phyloP scores from a whole-genome alignment of 768 basidiomycete genomes.

The Boletales sp. region DNA sequence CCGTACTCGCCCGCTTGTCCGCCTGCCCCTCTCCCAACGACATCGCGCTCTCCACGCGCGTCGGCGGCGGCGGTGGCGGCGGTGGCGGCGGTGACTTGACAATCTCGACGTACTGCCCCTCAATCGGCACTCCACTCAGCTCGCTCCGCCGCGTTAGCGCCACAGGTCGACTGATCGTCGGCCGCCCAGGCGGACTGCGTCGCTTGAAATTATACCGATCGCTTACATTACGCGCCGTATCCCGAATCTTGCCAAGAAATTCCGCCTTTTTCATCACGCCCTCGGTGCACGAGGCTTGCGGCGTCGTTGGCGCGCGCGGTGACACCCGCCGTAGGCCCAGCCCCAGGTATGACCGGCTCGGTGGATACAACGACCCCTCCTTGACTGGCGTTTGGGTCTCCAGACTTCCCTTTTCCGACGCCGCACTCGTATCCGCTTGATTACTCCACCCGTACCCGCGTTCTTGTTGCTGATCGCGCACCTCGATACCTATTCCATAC shows the following conservation, averaged over 20 bases:
- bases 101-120: conserved; percentile 34
- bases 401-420: conserved; percentile 32
- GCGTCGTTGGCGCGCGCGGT: conserved; percentile 43
- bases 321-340: conserved; percentile 51
- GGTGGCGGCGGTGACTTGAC: conserved; percentile 4
- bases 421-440: conserved; percentile 24
- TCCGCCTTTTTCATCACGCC: conserved; percentile 68
- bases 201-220: conserved; percentile 43
- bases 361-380: conserved; percentile 15
- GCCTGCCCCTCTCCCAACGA: conserved; percentile 40
- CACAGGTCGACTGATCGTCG: conserved; percentile 60
- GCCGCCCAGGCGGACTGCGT: conserved; percentile 38
- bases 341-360: conserved; percentile 24
- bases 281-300: conserved; percentile 36
- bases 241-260: conserved; percentile 59
- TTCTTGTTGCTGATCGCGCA: conserved; percentile 11
- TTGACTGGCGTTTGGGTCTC: conserved; percentile 25
- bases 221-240: conserved; percentile 68
- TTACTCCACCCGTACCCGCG: conserved; percentile 31
- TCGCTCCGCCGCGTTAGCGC: conserved; percentile 28
- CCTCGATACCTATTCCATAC: conserved; percentile 52
- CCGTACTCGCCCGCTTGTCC: conserved; percentile 35
- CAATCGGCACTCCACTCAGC: conserved; percentile 22
- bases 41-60: conserved; percentile 22
- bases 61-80: conserved; percentile 2